Conservation (phyloP, 192 early-diverging fungal species). For the Backusella tarrabulga region DNA sequence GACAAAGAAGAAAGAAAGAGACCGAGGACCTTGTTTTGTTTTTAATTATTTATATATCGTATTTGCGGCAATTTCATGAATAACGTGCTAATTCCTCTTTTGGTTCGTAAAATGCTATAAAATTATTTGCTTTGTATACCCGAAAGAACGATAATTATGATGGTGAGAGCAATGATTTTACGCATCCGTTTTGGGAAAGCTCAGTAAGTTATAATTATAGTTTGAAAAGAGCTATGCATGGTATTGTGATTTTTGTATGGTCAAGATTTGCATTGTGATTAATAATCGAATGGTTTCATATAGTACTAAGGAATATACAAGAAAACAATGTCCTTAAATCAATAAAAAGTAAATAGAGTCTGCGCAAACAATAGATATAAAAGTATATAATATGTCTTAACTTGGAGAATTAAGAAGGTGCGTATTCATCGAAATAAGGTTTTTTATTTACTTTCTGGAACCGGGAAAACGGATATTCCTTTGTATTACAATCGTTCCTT, state of each 20-base stretch:
- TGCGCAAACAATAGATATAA: too few relatives aligned
- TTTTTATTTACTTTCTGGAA: too few relatives aligned
- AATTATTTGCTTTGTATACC: not conserved
- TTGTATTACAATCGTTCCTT: too few relatives aligned
- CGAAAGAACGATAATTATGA: not conserved
- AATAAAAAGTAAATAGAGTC: too few relatives aligned
- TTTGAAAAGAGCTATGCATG: not conserved
- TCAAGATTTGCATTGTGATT: not conserved
- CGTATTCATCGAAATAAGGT: too few relatives aligned
- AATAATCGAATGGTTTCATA: not conserved
- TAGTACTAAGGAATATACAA: not conserved
- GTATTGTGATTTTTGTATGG: not conserved
- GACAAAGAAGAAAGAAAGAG: not conserved
- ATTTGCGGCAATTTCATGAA: not conserved
- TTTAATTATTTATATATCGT: not conserved
- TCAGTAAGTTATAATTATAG: not conserved
- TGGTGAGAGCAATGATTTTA: not conserved
- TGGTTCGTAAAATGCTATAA: not conserved
- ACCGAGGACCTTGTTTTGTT: not conserved
- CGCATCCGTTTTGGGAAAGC: not conserved
- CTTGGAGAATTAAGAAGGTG: too few relatives aligned
- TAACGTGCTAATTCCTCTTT: constrained; percentile 6
- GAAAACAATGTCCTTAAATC: too few relatives aligned
- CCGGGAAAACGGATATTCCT: too few relatives aligned
- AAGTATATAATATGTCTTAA: too few relatives aligned